Evolutionary conservation across 768 basidiomycete genomes (phyloP), one percentile per base, ranked within the genome.

Genomic region (Lactarius trivialis): DNA sequence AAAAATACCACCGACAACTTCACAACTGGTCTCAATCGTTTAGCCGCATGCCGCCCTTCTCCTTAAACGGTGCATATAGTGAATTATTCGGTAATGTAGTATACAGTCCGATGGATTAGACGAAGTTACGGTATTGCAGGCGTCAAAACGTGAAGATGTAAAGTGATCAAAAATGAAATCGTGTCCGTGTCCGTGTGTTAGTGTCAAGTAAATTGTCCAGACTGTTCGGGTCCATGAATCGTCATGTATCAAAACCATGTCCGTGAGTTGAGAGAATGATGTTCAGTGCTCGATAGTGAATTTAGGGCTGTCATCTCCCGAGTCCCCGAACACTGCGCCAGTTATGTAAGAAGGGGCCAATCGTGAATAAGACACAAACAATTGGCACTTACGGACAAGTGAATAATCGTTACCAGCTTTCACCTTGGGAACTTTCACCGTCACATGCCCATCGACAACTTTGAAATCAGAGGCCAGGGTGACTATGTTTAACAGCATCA

Each of bases 291-390:
- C 36, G 66, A 76, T 75, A 4, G 61, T 61, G 58, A 77, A 76
- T 19, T 33, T 0, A 1, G 64, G 60, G 68, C 73, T 72, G 51
- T 41, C 51, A 51, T 74, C 65, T n/a, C 71, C 75, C 43, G 74
- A 74, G 49, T 74, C 72, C 28, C 72, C 74, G 37, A 74, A 68
- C 24, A 76, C 75, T 77, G 57, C 45, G 14, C 21, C 11, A 24
- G 12, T 14, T 4, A 3, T 26, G 50, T 41, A 14, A 15, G 34
- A 9, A 48, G 32, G 5, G 15, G 50, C 50, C n/a, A 5, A 43
- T 33, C 7, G 30, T 30, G 36, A 26, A 7, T 21, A 26, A 26
- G 26, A 45, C 4, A 55, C 15, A 26, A n/a, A n/a, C 19, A 45
- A 54, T 12, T 41, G 3, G 12, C 43, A 63, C 65, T 53, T 26